phyloP scores from a whole-genome alignment of 169 alveolate genomes.

The Perkinsus marinus region DNA sequence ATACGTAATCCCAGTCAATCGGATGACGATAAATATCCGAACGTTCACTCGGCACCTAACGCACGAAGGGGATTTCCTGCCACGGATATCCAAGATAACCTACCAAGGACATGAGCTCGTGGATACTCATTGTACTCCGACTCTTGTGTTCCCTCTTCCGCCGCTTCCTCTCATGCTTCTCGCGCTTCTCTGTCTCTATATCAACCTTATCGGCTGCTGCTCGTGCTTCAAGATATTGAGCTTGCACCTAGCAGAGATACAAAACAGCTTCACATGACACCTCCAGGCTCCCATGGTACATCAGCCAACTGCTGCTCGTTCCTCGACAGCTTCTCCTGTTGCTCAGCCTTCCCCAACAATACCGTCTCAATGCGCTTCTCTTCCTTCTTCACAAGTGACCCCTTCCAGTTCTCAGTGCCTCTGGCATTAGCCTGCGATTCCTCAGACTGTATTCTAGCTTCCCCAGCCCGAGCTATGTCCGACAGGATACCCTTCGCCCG shows the following conservation, averaged over 20 bases:
- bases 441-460: background rate
- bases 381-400: background rate
- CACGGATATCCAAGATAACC: background rate
- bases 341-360: background rate
- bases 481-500: background rate
- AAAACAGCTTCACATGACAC: background rate
- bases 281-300: background rate
- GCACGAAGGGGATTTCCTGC: too few species aligned
- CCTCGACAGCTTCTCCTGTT: background rate
- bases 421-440: background rate
- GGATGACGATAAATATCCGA: background rate
- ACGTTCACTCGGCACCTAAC: background rate
- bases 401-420: background rate
- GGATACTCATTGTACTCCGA: background rate
- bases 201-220: background rate
- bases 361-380: background rate
- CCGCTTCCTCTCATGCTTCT: background rate
- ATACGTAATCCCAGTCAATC: background rate
- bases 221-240: background rate
- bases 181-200: background rate
- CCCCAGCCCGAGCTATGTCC: background rate
- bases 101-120: background rate
- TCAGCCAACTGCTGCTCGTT: background rate
- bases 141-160: background rate
- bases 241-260: background rate